Percentiles rank a stretch among this genome's conserved stretches.
phyloP scores from a whole-genome alignment of 805 yeast genomes.

The Metschnikowia cubensis region DNA sequence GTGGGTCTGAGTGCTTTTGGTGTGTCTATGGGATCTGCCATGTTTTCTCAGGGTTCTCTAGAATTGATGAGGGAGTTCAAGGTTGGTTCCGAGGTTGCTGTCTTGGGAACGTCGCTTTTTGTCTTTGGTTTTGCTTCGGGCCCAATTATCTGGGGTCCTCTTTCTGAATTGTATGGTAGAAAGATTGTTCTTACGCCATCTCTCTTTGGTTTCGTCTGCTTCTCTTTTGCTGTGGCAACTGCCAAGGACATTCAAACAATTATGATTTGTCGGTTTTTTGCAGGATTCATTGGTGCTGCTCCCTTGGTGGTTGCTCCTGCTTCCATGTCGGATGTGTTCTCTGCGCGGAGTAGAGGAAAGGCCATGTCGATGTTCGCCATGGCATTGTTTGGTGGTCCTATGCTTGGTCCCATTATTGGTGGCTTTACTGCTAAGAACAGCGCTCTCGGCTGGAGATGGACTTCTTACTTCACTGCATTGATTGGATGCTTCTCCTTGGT shows the following conservation, averaged over 20 bases:
- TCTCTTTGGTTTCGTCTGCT: constrained; percentile 51
- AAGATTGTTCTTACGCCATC: constrained; percentile 56
- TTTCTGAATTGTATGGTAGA: constrained; percentile 77
- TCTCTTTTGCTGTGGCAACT: constrained; percentile 44
- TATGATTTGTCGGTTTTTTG: constrained; percentile 23
- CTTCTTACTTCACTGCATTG: constrained; percentile 66
- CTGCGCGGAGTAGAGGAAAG: constrained; percentile 18
- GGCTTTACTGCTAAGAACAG: constrained; percentile 56
- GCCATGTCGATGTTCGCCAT: constrained; percentile 23
- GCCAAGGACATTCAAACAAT: constrained; percentile 23
- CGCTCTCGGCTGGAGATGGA: constrained; percentile 81
- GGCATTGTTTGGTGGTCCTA: constrained; percentile 34
- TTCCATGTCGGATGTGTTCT: constrained; percentile 21
- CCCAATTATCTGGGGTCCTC: constrained; percentile 86
- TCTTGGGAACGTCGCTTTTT: constrained; percentile 72
- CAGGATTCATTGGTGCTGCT: constrained; percentile 24
- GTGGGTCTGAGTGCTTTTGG: constrained; percentile 32
- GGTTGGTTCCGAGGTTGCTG: constrained; percentile 64
- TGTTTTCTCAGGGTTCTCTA: constrained; percentile 61
- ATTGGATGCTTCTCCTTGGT: constrained; percentile 44
- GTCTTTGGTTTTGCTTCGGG: constrained; percentile 95
- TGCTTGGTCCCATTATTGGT: constrained; percentile 36
- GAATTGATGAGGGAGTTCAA: constrained; percentile 49
- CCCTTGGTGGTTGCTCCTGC: constrained; percentile 26
- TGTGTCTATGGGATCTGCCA: constrained; percentile 74